A percentile compares a stretch with the other conserved stretches of the same genome.
Evolutionary conservation across 768 basidiomycete genomes (phyloP).

Genomic region (Naganishia onofrii): DNA sequence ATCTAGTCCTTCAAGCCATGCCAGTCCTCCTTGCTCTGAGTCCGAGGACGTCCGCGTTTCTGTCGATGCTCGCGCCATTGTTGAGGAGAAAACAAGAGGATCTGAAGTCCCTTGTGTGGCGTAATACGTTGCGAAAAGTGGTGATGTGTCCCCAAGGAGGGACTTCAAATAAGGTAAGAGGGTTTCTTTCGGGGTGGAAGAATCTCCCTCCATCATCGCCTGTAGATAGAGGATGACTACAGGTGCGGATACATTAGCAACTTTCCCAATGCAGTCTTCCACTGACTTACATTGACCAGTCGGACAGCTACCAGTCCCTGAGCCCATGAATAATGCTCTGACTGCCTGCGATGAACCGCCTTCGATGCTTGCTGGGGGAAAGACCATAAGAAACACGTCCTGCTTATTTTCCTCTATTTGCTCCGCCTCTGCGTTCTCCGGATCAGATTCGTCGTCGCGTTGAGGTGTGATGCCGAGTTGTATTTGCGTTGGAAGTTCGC

Average conservation of each 20-base stretch:
- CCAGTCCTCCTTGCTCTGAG: constrained; percentile 7
- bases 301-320: constrained; percentile 51
- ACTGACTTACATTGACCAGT: constrained; percentile 48
- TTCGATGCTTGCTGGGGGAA: constrained; percentile 40
- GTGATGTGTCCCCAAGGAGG: constrained; percentile 8
- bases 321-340: constrained; percentile 47
- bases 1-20: constrained; percentile 47
- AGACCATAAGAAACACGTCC: constrained; percentile 48
- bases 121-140: constrained; percentile 38
- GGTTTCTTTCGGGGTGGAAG: constrained; percentile 32
- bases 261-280: neutral
- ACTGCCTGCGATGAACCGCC: constrained; percentile 37
- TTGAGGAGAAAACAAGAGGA: neutral
- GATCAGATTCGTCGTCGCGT: constrained; percentile 16
- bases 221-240: constrained; percentile 38
- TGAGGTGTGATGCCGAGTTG: constrained; percentile 12
- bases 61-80: neutral
- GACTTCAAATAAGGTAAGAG: constrained; percentile 22
- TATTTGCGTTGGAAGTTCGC: constrained; percentile 28
- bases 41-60: neutral
- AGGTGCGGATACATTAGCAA: neutral
- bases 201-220: neutral
- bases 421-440: constrained; percentile 10
- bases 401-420: constrained; percentile 27
- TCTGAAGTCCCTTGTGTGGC: neutral